These are phyloP conservation scores for Scleroderma bovista DNA, from an alignment of 768 basidiomycete species.

Conservation along the genomic window DNA sequence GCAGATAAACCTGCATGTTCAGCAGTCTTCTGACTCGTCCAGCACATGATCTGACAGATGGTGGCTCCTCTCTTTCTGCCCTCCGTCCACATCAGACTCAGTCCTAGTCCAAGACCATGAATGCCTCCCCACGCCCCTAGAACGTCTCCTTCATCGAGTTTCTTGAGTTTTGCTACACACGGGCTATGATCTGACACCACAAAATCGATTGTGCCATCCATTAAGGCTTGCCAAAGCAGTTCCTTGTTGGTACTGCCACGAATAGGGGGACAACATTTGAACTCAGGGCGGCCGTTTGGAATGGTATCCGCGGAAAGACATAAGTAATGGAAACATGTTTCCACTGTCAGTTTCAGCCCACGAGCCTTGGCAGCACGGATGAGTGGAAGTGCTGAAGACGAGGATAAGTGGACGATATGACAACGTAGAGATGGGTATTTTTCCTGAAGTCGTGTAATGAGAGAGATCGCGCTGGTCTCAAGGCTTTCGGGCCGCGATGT, in stretches of 20 bases:
- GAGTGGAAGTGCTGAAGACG: constrained; percentile 71
- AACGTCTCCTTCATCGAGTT: constrained; percentile 68
- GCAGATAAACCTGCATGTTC: constrained; percentile 68
- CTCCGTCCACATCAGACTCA: constrained; percentile 89
- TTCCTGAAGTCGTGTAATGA: constrained; percentile 64
- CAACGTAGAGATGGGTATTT: constrained; percentile 65
- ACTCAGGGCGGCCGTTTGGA: constrained; percentile 73
- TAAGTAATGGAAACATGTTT: constrained; percentile 98
- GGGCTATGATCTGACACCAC: constrained; percentile 97
- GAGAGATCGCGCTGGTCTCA: constrained; percentile 75
- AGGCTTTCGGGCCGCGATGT: constrained; percentile 75
- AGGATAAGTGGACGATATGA: constrained; percentile 95
- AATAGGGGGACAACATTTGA: constrained; percentile 97
- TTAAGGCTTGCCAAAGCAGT: constrained; percentile 73
- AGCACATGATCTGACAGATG: constrained; percentile 62
- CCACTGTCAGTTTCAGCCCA: constrained; percentile 75
- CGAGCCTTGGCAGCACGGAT: constrained; percentile 64
- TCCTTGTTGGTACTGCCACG: constrained; percentile 69
- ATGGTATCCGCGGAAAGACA: constrained; percentile 68
- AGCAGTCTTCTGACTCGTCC: constrained; percentile 73
- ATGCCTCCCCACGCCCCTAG: constrained; percentile 96
- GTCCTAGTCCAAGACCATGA: constrained; percentile 82
- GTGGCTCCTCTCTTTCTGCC: constrained; percentile 47
- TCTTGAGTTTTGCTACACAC: constrained; percentile 79
- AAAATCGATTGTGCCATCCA: constrained; percentile 81